Conservation (phyloP, 768 basidiomycete genomes). For the Pisolithus tinctorius region DNA sequence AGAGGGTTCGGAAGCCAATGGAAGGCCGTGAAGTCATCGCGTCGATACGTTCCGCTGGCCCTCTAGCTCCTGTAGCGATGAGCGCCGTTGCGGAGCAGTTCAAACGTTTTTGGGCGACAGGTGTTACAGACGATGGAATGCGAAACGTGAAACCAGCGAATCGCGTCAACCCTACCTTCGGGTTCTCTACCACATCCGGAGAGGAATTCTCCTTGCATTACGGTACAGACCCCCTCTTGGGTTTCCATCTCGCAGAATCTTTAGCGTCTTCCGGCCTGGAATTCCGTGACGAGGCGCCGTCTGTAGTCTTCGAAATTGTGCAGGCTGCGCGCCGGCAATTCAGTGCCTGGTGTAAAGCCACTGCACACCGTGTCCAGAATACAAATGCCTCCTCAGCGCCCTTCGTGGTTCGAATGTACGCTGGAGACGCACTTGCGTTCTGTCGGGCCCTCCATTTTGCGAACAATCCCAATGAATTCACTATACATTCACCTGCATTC, state of each 20-base stretch:
- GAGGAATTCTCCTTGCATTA: conserved; percentile 24
- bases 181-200: conserved; percentile 14
- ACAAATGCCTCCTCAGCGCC: conserved; percentile 1
- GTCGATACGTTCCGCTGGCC: conserved; percentile 23
- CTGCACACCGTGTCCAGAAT: conserved; percentile 6
- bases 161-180: conserved; percentile 25
- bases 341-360: conserved; percentile 22
- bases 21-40: not conserved
- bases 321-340: conserved; percentile 16
- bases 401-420: conserved; percentile 24
- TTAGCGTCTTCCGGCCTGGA: conserved; percentile 7
- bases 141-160: conserved; percentile 4
- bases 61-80: conserved; percentile 11
- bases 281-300: conserved; percentile 1
- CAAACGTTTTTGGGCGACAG: conserved; percentile 18
- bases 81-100: conserved; percentile 14
- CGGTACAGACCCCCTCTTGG: conserved; percentile 22
- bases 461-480: not conserved
- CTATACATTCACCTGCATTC: conserved; percentile 11
- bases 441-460: conserved; percentile 20
- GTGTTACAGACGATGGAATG: conserved; percentile 13
- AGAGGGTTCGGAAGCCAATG: conserved; percentile 1
- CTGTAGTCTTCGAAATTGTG: conserved; percentile 14
- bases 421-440: conserved; percentile 23
- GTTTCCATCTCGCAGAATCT: conserved; percentile 27